Conservation (phyloP, 116 monocot genomes). For the Cymodocea nodosa region DNA sequence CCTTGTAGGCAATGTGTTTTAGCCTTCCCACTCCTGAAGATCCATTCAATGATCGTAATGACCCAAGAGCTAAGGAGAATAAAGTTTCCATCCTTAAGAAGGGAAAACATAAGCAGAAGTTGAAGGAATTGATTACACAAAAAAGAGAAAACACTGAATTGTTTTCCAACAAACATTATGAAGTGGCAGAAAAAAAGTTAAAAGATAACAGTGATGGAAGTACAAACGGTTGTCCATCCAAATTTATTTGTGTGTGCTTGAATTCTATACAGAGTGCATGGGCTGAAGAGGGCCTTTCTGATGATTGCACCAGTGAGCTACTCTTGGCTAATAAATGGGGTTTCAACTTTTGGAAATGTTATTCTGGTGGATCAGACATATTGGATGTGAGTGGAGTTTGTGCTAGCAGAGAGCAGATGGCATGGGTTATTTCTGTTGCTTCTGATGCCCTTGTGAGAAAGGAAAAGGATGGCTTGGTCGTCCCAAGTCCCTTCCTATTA, state of each 20-base stretch:
- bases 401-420: slow-evolving; percentile 55
- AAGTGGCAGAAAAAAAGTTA: not conserved
- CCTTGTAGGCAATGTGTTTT: slow-evolving; percentile 80
- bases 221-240: slow-evolving; percentile 30
- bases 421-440: slow-evolving; percentile 61
- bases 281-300: slow-evolving; percentile 12
- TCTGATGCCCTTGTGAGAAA: slow-evolving; percentile 55
- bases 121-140: not conserved
- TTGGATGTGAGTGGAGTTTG: slow-evolving; percentile 27
- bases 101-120: not conserved
- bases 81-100: slow-evolving; percentile 1
- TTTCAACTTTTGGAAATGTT: slow-evolving; percentile 48
- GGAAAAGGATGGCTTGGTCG: slow-evolving; percentile 49
- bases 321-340: slow-evolving; percentile 49
- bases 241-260: slow-evolving; percentile 67
- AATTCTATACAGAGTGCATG: slow-evolving; percentile 53
- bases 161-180: not conserved
- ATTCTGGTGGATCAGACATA: slow-evolving; percentile 28
- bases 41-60: slow-evolving; percentile 72
- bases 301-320: not conserved
- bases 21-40: slow-evolving; percentile 77
- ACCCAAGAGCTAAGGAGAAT: slow-evolving; percentile 18
- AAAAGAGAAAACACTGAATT: not conserved
- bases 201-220: not conserved
- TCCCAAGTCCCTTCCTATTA: slow-evolving; percentile 55